Conservation (phyloP, 768 basidiomycete genomes). For the Mycena maculata region DNA sequence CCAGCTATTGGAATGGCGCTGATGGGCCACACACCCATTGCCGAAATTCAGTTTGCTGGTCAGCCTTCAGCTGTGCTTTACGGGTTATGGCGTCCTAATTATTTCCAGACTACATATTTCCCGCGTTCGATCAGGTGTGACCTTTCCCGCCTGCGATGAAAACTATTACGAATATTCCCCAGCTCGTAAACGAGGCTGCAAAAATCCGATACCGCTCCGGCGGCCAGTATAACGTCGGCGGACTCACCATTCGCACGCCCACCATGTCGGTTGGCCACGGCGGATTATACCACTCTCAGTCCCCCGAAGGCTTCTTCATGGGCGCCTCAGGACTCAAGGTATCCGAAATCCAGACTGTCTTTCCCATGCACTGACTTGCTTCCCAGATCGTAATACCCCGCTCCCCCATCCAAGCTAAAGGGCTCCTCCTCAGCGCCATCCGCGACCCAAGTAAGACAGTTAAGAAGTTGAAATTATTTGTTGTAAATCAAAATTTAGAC, state of each 20-base stretch:
- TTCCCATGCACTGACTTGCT: too few species aligned
- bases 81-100: background rate
- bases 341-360: background rate
- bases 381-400: slow-evolving; percentile 87
- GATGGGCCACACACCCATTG: slow-evolving; percentile 96
- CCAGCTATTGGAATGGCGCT: slow-evolving; percentile 79
- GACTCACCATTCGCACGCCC: slow-evolving; percentile 84
- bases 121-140: slow-evolving; percentile 91
- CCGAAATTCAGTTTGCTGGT: slow-evolving; percentile 89
- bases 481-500: too few species aligned
- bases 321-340: slow-evolving; percentile 92
- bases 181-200: slow-evolving; percentile 96
- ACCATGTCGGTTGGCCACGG: slow-evolving; percentile 96
- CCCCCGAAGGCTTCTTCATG: slow-evolving; percentile 95
- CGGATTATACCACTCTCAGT: slow-evolving; percentile 94
- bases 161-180: slow-evolving; percentile 9
- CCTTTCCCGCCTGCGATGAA: background rate
- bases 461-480: too few species aligned
- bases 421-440: slow-evolving; percentile 85
- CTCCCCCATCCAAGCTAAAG: slow-evolving; percentile 96
- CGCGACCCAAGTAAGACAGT: slow-evolving; percentile 94
- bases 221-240: slow-evolving; percentile 84
- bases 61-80: background rate
- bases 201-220: slow-evolving; percentile 93
- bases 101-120: slow-evolving; percentile 82